These are phyloP conservation scores for Coemansia sp. DNA, from an alignment of 192 early-diverging fungal genomes.

Conservation along the genomic window DNA sequence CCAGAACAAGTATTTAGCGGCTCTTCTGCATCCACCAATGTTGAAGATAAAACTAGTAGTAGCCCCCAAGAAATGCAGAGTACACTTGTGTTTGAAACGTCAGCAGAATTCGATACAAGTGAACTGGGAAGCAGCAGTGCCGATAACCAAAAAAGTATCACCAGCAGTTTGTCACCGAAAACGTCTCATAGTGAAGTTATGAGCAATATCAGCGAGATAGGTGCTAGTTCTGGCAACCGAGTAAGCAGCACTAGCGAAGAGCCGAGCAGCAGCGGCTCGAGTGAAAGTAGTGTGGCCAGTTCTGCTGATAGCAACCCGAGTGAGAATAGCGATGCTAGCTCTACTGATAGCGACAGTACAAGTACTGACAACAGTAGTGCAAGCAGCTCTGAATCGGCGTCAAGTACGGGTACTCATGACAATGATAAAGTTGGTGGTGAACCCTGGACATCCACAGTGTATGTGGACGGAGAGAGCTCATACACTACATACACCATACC, in stretches of 20 bases:
- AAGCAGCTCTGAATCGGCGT: neutral
- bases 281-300: neutral
- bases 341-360: neutral
- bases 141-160: neutral
- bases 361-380: neutral
- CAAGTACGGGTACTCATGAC: neutral
- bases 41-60: neutral
- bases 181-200: neutral
- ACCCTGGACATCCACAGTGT: neutral
- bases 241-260: neutral
- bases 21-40: neutral
- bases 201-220: neutral
- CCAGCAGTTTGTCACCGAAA: neutral
- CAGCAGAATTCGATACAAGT: neutral
- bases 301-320: neutral
- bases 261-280: too few relatives aligned
- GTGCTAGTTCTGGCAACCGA: neutral
- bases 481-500: neutral
- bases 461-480: neutral
- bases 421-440: neutral
- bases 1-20: neutral
- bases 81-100: neutral
- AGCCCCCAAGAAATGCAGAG: neutral
- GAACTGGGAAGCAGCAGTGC: neutral
- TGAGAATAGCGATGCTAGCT: neutral